Evolutionary conservation across 768 basidiomycete genomes (phyloP), one percentile per base, ranked within the genome.

Genomic region (Leccinum uliginosum): DNA sequence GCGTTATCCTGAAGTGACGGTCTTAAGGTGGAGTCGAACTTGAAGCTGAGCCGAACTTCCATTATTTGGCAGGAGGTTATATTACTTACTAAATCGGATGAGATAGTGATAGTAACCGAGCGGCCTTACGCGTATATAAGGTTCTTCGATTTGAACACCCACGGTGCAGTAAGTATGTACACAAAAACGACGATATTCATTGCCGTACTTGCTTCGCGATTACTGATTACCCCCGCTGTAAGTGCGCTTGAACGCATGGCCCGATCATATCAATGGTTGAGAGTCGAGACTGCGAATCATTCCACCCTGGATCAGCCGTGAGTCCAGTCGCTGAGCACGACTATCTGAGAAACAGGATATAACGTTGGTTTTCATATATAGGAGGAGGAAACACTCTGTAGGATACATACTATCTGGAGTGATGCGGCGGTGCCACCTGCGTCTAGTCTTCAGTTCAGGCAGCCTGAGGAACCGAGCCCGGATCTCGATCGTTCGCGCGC

Each of bases 191-290:
- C 35, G 0, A 9, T 38, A 38, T 38, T 38, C 21, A 5, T 27
- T 58, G 53, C 53, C 61, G 52, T 59, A 46, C 21, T 6, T 48
- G 26, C 17, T 38, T 34, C 61, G 19, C 24, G 30, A 30, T 54
- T 51, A 27, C 24, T 21, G 30, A 30, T 54, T 51, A 27, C 24
- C 15, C 21, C 17, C 17, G n/a, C 27, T 24, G 24, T n/a, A n/a
- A 29, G 27, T 29, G 21, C 45, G n/a, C 35, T 17, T 34, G n/a
- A 26, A 44, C 55, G 56, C 54, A 60, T 54, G 59, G 54, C 46
- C 40, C 40, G 30, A 3, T 10, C 3, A 30, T 17, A 49, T 38
- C 45, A 12, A 40, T 50, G 52, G 45, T 34, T 15, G 34, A 43
- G 40, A 43, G 40, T 43, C n/a, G 14, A 46, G 55, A 49, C 49